These are phyloP conservation scores for Sporothrix inflata DNA, from an alignment of 2,329 filamentous ascomycete species.

Conservation along the genomic window DNA sequence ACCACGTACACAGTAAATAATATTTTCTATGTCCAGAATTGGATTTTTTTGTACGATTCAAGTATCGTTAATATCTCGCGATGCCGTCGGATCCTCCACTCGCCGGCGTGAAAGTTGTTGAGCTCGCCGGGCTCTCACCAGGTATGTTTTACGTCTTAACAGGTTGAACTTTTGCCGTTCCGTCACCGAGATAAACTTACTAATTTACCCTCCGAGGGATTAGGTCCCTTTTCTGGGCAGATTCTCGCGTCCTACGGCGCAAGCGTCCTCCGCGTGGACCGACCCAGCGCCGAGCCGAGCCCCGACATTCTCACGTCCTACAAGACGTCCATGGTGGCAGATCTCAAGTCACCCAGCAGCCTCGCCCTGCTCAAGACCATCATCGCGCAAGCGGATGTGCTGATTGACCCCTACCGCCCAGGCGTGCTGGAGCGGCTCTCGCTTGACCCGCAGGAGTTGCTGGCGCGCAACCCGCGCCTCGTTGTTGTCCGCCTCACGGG, in stretches of 20 bases:
- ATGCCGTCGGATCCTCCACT: too few species aligned
- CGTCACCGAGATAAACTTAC: too few species aligned
- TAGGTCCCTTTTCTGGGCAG: constrained; percentile 65
- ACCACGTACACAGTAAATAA: too few species aligned
- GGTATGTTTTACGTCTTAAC: constrained; percentile 48
- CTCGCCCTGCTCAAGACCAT: constrained; percentile 68
- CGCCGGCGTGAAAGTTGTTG: too few species aligned
- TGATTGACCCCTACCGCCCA: constrained; percentile 93
- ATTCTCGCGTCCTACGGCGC: constrained; percentile 85
- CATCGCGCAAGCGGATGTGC: constrained; percentile 66
- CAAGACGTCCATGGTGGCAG: constrained; percentile 78
- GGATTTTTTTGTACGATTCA: too few species aligned
- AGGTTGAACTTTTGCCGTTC: too few species aligned
- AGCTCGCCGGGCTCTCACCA: too few species aligned
- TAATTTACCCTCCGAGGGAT: not conserved
- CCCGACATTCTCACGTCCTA: constrained; percentile 75
- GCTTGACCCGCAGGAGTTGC: constrained; percentile 71
- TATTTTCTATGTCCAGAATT: too few species aligned
- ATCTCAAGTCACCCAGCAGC: constrained; percentile 72
- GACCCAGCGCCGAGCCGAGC: constrained; percentile 49
- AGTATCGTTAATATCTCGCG: too few species aligned
- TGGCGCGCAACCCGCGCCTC: constrained; percentile 70
- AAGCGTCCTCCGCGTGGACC: constrained; percentile 84
- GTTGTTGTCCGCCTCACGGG: constrained; percentile 87
- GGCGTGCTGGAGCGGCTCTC: constrained; percentile 85